Evolutionary conservation across 371 early-diverging fungal genomes (phyloP), one percentile per base, ranked within the genome.

Genomic region (Mucor racemosus): DNA sequence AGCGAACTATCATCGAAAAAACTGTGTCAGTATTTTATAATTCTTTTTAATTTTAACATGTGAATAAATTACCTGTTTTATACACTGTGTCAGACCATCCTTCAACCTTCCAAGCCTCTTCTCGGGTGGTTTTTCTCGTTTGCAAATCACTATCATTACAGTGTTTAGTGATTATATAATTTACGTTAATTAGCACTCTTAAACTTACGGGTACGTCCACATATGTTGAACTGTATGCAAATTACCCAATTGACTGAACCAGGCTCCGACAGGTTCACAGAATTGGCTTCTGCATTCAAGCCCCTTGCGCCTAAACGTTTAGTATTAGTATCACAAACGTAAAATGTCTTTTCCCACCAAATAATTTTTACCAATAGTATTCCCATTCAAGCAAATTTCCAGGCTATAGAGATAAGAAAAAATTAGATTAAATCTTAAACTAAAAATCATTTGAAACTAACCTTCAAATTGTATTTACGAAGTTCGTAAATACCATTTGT

Each of bases 31-130:
- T 54, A 53, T 14, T 14, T 38, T 7, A 11, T 4, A 0, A 53
- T 31, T 10, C 26, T 5, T 13, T 6, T 53, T 31, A 10, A 53
- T 53, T 11, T 53, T 11, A 31, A 26, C 53, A 21, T 7, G 56
- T 36, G 36, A 56, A 56, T 15, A 19, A 38, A 69, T 69, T 81
- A 91, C 91, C 93, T 53, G 97, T 97, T 69, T 94, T 93, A 66
- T 90, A 87, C 9, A 96, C 97, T 0, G 97, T 94, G 62, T 93
- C 91, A 10, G 95, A 89, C 97, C 97, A 97, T 33, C 94, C 96
- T 65, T 95, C 91, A 15, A 93, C 92, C 68, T 94, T 83, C 97
- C 97, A 97, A 8, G 96, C 95, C 50, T 87, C 86, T 76, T 96
- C 97, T 63, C 97, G 89, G 34, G 91, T 91, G 58, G 84, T 86